Conservation (phyloP, 371 early-diverging fungal species). For the Gilbertella persicaria region DNA sequence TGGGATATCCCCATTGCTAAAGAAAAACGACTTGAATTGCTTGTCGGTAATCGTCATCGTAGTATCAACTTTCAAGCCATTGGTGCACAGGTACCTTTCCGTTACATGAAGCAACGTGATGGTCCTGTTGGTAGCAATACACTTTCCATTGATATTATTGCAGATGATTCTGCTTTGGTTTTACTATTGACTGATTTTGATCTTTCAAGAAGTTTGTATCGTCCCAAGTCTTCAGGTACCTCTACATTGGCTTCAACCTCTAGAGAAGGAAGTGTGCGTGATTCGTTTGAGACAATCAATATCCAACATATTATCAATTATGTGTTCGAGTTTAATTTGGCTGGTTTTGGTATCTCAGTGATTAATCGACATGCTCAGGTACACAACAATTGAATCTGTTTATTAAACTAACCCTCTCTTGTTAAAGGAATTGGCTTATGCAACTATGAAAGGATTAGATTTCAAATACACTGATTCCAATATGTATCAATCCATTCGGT, state of each 20-base stretch:
- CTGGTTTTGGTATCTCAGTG: constrained; percentile 78
- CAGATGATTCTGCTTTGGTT: constrained; percentile 83
- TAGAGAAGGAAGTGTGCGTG: constrained; percentile 42
- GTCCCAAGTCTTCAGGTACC: constrained; percentile 43
- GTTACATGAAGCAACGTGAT: constrained; percentile 49
- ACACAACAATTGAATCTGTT: no score
- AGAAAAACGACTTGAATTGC: constrained; percentile 70
- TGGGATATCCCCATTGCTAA: constrained; percentile 89
- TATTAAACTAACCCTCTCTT: not conserved
- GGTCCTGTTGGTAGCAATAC: constrained; percentile 24
- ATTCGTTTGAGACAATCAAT: constrained; percentile 58
- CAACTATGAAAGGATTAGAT: constrained; percentile 66
- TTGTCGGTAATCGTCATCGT: constrained; percentile 71
- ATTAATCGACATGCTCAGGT: constrained; percentile 55
- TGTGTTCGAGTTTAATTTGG: constrained; percentile 38
- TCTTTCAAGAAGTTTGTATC: constrained; percentile 61
- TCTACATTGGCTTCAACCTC: constrained; percentile 36
- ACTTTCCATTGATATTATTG: constrained; percentile 82
- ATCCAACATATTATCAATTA: constrained; percentile 41
- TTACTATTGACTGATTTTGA: constrained; percentile 76
- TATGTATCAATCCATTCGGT: constrained; percentile 61
- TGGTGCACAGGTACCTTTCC: constrained; percentile 85
- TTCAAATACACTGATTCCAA: constrained; percentile 72
- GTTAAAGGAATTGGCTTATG: constrained; percentile 74
- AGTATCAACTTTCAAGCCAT: constrained; percentile 87